These are phyloP conservation scores for Sequoiadendron giganteum DNA, from an alignment of 75 land plant genomes.

Conservation along the genomic window DNA sequence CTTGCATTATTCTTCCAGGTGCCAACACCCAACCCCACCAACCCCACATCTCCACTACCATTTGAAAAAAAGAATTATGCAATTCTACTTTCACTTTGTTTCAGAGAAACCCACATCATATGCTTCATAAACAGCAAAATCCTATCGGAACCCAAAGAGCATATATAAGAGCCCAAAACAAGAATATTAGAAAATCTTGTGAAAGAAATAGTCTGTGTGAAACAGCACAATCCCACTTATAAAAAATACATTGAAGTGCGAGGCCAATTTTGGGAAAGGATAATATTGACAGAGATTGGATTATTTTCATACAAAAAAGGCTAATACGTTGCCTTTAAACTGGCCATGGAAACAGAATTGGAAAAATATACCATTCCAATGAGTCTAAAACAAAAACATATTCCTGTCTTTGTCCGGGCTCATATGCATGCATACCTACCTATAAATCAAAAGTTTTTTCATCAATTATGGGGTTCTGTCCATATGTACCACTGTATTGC, in stretches of 20 bases:
- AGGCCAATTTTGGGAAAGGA: background rate
- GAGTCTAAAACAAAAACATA: background rate
- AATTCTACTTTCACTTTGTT: slow-evolving; percentile 6
- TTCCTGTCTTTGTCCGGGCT: background rate
- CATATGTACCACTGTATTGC: no score
- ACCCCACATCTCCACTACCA: background rate
- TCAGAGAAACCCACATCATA: background rate
- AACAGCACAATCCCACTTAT: slow-evolving; percentile 5
- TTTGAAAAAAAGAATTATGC: background rate
- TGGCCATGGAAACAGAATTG: background rate
- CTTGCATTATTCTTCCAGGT: slow-evolving; percentile 3
- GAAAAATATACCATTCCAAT: background rate
- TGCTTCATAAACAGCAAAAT: background rate
- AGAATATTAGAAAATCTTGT: background rate
- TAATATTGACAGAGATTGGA: slow-evolving; percentile 3
- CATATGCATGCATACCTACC: background rate
- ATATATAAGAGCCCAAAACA: background rate
- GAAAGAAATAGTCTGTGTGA: background rate
- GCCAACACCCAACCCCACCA: slow-evolving; percentile 13
- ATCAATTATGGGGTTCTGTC: no score
- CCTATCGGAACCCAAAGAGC: background rate
- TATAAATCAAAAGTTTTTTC: background rate
- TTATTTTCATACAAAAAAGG: background rate
- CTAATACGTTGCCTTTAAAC: background rate
- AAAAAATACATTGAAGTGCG: background rate